phyloP scores from a whole-genome alignment of 2,329 filamentous ascomycete species.

The Aureobasidium sp. region DNA sequence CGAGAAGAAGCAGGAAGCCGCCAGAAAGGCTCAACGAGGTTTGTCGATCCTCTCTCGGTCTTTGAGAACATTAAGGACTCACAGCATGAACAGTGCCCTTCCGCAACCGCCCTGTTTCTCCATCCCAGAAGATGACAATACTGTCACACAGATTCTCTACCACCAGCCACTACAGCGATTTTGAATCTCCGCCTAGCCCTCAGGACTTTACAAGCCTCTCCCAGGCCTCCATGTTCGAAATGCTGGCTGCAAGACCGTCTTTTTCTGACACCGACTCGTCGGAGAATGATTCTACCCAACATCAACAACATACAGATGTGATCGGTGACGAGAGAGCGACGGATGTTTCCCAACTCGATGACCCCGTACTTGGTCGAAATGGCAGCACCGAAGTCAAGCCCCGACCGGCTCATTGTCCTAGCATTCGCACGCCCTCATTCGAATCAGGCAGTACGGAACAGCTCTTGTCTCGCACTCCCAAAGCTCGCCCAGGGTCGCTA shows the following conservation, averaged over 20 bases:
- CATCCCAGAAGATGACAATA: conserved; percentile 32
- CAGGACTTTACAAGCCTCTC: conserved; percentile 8
- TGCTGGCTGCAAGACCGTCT: background rate
- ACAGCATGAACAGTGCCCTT: conserved; percentile 21
- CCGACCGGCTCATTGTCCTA: background rate
- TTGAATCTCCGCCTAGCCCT: conserved; percentile 24
- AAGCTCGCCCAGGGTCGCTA: background rate
- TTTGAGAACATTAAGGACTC: background rate
- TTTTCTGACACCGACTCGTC: conserved; percentile 8
- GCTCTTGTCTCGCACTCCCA: background rate
- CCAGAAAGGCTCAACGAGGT: conserved; percentile 26
- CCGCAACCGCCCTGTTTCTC: conserved; percentile 25
- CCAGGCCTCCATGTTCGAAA: conserved; percentile 10
- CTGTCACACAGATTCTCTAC: conserved; percentile 32
- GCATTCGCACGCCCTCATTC: background rate
- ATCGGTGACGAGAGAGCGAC: background rate
- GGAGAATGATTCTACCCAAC: background rate
- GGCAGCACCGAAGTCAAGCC: background rate
- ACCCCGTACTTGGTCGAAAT: background rate
- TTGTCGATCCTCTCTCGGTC: background rate
- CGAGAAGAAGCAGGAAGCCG: conserved; percentile 21
- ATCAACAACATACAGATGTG: background rate
- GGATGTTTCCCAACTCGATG: background rate
- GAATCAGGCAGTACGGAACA: background rate
- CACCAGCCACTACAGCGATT: conserved; percentile 22